A percentile compares a stretch with the other conserved stretches of the same genome.
Evolutionary conservation across 164 flowering plant genomes (phyloP).

Genomic region (Nymphaea thermarum): DNA sequence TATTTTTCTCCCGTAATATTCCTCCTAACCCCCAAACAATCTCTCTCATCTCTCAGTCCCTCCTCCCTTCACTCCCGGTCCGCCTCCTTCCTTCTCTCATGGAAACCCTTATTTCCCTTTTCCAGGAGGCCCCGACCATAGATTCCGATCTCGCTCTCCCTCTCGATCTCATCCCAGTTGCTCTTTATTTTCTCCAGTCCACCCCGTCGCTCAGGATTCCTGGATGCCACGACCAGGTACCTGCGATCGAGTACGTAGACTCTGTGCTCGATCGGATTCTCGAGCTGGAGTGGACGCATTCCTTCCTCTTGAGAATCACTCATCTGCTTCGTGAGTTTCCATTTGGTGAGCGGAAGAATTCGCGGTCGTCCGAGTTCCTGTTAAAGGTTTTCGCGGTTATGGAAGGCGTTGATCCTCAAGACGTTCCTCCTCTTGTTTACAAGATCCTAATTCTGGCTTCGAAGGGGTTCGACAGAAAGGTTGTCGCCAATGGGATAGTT

Average conservation of each 20-base stretch:
- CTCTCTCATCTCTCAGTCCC: slow-evolving; percentile 1
- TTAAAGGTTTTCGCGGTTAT: slow-evolving; percentile 54
- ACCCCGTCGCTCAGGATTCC: slow-evolving; percentile 1
- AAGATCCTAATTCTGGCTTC: slow-evolving; percentile 70
- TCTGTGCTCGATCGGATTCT: slow-evolving; percentile 31
- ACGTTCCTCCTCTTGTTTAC: slow-evolving; percentile 69
- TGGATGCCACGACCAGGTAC: slow-evolving; percentile 17
- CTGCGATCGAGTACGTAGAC: slow-evolving; percentile 22
- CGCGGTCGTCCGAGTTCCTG: slow-evolving; percentile 37
- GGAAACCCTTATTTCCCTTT: slow-evolving; percentile 20
- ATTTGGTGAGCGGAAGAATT: slow-evolving; percentile 25
- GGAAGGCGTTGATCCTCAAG: slow-evolving; percentile 53
- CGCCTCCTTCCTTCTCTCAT: slow-evolving; percentile 1
- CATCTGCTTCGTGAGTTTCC: slow-evolving; percentile 40
- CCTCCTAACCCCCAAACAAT: slow-evolving; percentile 21
- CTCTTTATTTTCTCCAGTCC: slow-evolving; percentile 23
- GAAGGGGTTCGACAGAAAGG: slow-evolving; percentile 61
- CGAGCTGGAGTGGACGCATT: slow-evolving; percentile 45
- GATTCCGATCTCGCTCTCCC: slow-evolving; percentile 47
- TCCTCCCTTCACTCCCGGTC: background rate
- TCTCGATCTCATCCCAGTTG: slow-evolving; percentile 46
- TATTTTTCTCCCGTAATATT: slow-evolving; percentile 40
- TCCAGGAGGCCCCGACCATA: slow-evolving; percentile 14
- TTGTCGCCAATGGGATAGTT: slow-evolving; percentile 61
- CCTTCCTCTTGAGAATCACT: slow-evolving; percentile 50